Base-by-base conservation (phyloP, 2,329 filamentous ascomycete species). In the Trichoderma sp. region DNA sequence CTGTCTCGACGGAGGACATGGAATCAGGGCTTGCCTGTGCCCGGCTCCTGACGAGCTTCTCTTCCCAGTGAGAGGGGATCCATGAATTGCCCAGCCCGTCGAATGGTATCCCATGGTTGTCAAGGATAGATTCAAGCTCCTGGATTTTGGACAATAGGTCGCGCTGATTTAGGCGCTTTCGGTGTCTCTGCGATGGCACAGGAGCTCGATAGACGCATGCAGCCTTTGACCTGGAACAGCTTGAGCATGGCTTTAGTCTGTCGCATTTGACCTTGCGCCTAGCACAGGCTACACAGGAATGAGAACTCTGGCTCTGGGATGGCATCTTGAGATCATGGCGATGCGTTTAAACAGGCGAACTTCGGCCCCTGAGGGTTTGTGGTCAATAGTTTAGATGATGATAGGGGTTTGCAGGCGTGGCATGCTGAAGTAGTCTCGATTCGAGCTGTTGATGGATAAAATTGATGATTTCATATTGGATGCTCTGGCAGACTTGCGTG, bases 191-290 rank as follows among this genome's bases (percentile, higher is more conserved):
- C 3, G 69, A 72, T 8, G 69, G 59, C 3, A 64, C 59, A 12
- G 69, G 69, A n/a, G 60, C 59, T 29, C 69, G 69, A 45, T 72
- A 72, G 29, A 64, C 18, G 59, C 69, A 72, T 21, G 27, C 27
- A 45, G n/a, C 41, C 6, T 35, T 14, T 7, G 69, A 72, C 9
- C n/a, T 64, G n/a, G 38, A n/a, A 27, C 69, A 72, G n/a, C 59
- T 53, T 33, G 69, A 72, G n/a, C 69, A 72, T 27, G 69, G 69
- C 24, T 31, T 50, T 8, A 72, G 59, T 9, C 45, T 72, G 59
- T 72, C 69, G 29, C 69, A 72, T 50, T 64, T 72, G 29, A 72
- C 9, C 60, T 72, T 72, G 38, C 69, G 69, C 41, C 69, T 31
- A 38, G 69, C 59, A 53, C 59, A 64, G 29, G 38, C 41, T 6